Percentiles rank a stretch among this genome's conserved stretches.
Evolutionary conservation across 768 basidiomycete species (phyloP).

Genomic region (Psilocybe azurescens): DNA sequence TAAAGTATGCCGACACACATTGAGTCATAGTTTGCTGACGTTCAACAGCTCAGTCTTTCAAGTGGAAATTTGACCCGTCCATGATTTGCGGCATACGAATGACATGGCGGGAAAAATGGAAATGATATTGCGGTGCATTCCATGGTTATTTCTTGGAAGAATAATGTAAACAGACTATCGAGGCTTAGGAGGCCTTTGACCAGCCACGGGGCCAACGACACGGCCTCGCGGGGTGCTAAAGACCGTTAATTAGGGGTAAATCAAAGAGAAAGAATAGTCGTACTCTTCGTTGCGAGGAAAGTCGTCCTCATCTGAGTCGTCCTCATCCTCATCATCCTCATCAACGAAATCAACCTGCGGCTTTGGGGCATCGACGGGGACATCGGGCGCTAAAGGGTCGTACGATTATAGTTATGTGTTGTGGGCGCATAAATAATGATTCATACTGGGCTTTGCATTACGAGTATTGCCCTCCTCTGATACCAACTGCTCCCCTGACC

Average conservation of each 20-base stretch:
- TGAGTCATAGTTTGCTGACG: no score
- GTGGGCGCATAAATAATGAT: neutral
- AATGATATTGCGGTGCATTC: neutral
- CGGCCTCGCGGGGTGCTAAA: slow-evolving; percentile 20
- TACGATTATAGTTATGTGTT: neutral
- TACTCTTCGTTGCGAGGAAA: slow-evolving; percentile 23
- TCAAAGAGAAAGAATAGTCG: neutral
- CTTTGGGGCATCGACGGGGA: neutral
- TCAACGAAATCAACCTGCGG: neutral
- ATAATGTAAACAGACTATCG: neutral
- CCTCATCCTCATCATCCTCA: slow-evolving; percentile 7
- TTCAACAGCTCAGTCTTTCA: no score
- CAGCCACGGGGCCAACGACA: slow-evolving; percentile 18
- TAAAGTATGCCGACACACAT: no score
- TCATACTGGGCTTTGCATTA: neutral
- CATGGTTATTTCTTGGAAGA: neutral
- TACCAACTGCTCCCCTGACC: no score
- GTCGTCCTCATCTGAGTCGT: slow-evolving; percentile 1
- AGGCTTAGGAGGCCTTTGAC: slow-evolving; percentile 12
- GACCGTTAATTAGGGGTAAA: no score
- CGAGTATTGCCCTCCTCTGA: no score
- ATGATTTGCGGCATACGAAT: no score
- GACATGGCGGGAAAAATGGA: neutral
- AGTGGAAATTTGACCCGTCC: no score
- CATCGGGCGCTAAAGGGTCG: neutral